Base-by-base conservation (phyloP, 441 rosid genomes). In the Adansonia rubrostipa region DNA sequence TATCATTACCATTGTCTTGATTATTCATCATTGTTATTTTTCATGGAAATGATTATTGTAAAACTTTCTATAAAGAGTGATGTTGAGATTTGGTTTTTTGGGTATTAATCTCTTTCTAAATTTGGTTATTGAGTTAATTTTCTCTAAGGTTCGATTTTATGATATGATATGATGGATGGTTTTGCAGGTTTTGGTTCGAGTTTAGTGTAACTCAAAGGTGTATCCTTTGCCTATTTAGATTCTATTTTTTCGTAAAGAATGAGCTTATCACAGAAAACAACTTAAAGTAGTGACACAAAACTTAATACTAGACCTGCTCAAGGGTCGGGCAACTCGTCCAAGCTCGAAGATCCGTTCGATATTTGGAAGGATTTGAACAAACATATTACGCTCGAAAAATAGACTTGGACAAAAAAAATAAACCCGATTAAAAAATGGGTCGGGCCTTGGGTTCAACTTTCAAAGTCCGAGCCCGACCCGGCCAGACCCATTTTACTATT, bases 111-210 rank as follows among this genome's bases (percentile, higher is more conserved):
- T 75, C 64, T 8, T 73, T 2, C 6, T 17, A 75, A 80, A 71
- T 76, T 70, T 69, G 69, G 62, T 74, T 66, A 64, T 44, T 66
- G 51, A 54, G 40, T 36, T 36, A 2, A 0, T 36, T 17, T 20
- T 73, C 73, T 77, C 28, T 47, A 69, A 75, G 60, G 20, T 62
- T n/a, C 13, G 48, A 78, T 70, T 20, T 48, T 58, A 78, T 72
- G 54, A 57, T 69, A 42, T 24, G 20, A 50, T 24, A 70, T 7
- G 19, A 70, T 24, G 47, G 80, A 71, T 54, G 75, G 44, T 71
- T 83, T 80, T 86, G 87, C 93, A 95, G 98, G 97, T 78, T 92
- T 92, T 83, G 93, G 93, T 48, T 91, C 85, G 87, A 47, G 82
- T 75, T 36, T 76, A n/a, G 53, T 33, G 58, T 68, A 67, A 24